phyloP scores from a whole-genome alignment of 148 eudicot genomes.

The Suaeda aralocaspica region DNA sequence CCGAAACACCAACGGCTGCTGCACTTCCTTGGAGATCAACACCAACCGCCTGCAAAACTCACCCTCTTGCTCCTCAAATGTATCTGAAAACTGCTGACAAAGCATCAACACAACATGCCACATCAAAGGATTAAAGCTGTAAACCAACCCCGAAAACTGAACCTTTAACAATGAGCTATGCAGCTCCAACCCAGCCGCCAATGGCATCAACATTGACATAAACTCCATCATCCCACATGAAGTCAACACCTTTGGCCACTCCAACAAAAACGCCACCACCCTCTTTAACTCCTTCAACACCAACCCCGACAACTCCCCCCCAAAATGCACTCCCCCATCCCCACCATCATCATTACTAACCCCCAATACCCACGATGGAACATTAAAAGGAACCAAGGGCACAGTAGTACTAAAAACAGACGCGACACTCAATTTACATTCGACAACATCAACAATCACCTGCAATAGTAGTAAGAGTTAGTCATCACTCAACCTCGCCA shows the following conservation, averaged over 20 bases:
- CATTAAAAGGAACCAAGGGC: conserved; percentile 72
- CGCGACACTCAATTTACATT: conserved; percentile 35
- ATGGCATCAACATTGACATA: conserved; percentile 53
- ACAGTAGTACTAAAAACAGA: conserved; percentile 43
- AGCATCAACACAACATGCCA: conserved; percentile 65
- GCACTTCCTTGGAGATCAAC: conserved; percentile 58
- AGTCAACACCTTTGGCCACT: conserved; percentile 64
- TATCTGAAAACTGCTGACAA: conserved; percentile 46
- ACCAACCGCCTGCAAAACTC: conserved; percentile 56
- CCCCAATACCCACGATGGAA: conserved; percentile 42
- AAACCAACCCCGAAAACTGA: conserved; percentile 78
- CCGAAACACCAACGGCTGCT: conserved; percentile 63
- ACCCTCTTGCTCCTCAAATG: conserved; percentile 63
- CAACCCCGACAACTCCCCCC: conserved; percentile 36
- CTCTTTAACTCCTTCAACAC: conserved; percentile 65
- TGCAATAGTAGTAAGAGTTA: conserved; percentile 52
- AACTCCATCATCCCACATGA: conserved; percentile 74
- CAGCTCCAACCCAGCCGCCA: conserved; percentile 62
- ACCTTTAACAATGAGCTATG: conserved; percentile 83
- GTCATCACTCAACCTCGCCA: no score
- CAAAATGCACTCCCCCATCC: conserved; percentile 21
- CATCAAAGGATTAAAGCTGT: conserved; percentile 70
- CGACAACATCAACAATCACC: no score
- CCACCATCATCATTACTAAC: conserved; percentile 16
- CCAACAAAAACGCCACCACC: conserved; percentile 76